Conservation (phyloP, 2,329 filamentous ascomycete genomes). For the Volutella citrinella region DNA sequence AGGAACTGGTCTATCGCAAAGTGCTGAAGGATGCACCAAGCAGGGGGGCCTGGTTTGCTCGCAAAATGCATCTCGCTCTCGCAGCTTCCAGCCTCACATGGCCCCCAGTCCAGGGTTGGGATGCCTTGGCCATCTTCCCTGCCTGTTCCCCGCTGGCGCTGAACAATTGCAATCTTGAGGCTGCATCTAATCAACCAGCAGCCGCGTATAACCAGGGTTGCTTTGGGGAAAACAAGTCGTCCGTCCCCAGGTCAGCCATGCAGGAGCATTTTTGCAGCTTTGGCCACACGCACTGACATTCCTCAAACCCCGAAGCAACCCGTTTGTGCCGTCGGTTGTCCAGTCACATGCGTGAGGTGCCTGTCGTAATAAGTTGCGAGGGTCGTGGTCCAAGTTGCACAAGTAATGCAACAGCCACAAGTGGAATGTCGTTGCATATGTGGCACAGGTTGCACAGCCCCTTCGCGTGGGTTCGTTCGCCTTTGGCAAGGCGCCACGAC, state of each 20-base stretch:
- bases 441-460: constrained; percentile 7
- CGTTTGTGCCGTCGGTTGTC: constrained; percentile 10
- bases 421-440: constrained; percentile 16
- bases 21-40: too few relatives aligned
- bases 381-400: constrained; percentile 7
- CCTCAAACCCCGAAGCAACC: constrained; percentile 3
- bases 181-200: constrained; percentile 1
- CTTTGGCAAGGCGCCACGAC: constrained; percentile 5
- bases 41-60: constrained; percentile 11
- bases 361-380: constrained; percentile 8
- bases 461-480: constrained; percentile 3
- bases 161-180: constrained; percentile 5
- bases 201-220: constrained; percentile 3
- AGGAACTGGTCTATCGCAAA: too few relatives aligned
- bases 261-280: too few relatives aligned
- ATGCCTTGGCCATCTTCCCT: constrained; percentile 6
- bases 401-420: constrained; percentile 2
- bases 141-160: too few relatives aligned
- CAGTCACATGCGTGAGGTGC: background rate
- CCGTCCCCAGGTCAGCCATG: constrained; percentile 1
- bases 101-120: constrained; percentile 15
- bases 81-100: constrained; percentile 18
- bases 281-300: constrained; percentile 9
- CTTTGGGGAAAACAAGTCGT: constrained; percentile 2
- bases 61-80: constrained; percentile 13